phyloP scores from a whole-genome alignment of 176 grass and related monocot genomes.

The Oryza meridionalis region DNA sequence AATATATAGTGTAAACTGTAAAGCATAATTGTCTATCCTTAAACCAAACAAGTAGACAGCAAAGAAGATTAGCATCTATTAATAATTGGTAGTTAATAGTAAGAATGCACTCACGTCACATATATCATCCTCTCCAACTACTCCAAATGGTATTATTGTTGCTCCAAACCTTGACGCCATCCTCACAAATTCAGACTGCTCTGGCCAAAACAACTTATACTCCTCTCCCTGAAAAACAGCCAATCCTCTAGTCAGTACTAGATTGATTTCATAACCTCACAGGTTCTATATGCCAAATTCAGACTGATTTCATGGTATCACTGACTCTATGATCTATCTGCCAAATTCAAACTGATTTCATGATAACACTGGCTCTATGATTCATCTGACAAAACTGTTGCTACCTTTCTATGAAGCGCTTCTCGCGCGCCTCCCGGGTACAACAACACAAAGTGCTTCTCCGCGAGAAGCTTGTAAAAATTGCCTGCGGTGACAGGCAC shows the following conservation, averaged over 20 bases:
- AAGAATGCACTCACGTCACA: constrained; percentile 59
- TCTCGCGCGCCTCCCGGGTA: constrained; percentile 86
- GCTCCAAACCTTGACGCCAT: constrained; percentile 94
- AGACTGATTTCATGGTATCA: constrained; percentile 19
- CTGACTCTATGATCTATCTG: not conserved
- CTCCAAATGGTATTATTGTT: constrained; percentile 91
- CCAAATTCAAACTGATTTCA: constrained; percentile 27
- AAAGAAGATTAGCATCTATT: not conserved
- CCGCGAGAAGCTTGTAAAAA: constrained; percentile 87
- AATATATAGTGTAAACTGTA: not conserved
- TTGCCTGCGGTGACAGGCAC: constrained; percentile 72
- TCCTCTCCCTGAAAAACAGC: constrained; percentile 77
- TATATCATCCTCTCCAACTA: constrained; percentile 88
- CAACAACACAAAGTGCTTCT: constrained; percentile 72
- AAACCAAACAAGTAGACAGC: not conserved
- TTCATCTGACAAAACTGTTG: not conserved
- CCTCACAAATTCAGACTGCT: constrained; percentile 85
- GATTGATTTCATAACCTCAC: not conserved
- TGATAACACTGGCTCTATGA: not conserved
- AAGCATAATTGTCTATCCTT: not conserved
- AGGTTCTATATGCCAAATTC: not conserved
- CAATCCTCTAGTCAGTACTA: not conserved
- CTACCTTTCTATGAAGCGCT: constrained; percentile 95
- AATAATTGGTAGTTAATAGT: not conserved
- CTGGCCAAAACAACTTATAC: constrained; percentile 90